Base-by-base conservation (phyloP, 1,284 basidiomycete species). In the Laetiporus sulphureus region DNA sequence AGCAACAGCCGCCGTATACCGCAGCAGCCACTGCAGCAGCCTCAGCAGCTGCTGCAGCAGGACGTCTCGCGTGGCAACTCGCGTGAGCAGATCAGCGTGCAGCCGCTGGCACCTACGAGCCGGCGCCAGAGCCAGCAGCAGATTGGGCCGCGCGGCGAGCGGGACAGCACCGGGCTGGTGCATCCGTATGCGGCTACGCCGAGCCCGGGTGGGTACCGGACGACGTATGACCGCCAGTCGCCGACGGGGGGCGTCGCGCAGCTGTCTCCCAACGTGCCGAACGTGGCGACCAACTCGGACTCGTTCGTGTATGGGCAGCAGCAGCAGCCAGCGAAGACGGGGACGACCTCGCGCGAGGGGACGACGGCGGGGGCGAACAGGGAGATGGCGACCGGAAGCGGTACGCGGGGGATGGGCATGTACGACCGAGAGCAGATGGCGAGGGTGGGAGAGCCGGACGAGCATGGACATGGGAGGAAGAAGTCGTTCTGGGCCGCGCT, bases 151-250 rank as follows among this genome's bases (percentile, higher is more conserved):
- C 55, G 58, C 19, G 55, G 43, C 4, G 52, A 57, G 29, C 49
- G 76, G 31, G 77, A 74, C 21, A 61, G 62, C 24, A 63, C 59
- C 20, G 68, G 64, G 2, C 64, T 81, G 32, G 61, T 72, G 5
- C 83, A 86, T 56, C 83, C 83, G 20, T 86, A 86, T 42, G 83
- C 82, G 5, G 66, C 72, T 29, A 72, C 77, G 8, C 75, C 80
- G 5, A 73, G 67, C 45, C 61, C 73, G 2, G 71, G 66, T 34
- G 73, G 71, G 5, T 80, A 78, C 57, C 73, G 77, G 12, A 64
- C 62, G 22, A 53, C 62, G 40, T 82, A 79, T 51, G 79, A 73
- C n/a, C 71, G 77, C 18, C 67, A 68, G 42, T 77, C 82, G 3
- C 75, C 58, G 4, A 70, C 68, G 31, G 65, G 61, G 22, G 63